These are phyloP conservation scores for Sequoia sempervirens DNA, from an alignment of 75 land plant species.

Conservation along the genomic window DNA sequence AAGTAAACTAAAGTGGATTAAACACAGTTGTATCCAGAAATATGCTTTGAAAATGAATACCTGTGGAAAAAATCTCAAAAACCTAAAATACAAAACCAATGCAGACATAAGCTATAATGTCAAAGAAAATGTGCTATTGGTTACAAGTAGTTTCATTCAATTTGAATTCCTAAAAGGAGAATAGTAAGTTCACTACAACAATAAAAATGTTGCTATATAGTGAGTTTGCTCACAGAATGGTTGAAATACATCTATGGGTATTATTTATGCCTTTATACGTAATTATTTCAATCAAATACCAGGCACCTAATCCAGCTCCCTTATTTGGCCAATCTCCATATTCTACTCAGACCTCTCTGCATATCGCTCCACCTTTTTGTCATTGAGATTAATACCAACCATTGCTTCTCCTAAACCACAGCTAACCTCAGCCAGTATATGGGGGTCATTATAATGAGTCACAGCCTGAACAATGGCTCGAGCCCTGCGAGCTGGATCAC, in stretches of 20 bases:
- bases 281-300: background rate
- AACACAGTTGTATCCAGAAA: too few species aligned
- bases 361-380: slow-evolving; percentile 77
- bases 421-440: slow-evolving; percentile 61
- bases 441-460: slow-evolving; percentile 72
- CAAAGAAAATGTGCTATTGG: background rate
- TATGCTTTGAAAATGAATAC: too few species aligned
- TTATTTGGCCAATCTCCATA: background rate
- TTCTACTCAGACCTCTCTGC: slow-evolving; percentile 67
- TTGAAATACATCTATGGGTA: background rate
- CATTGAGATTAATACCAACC: slow-evolving; percentile 88
- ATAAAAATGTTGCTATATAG: background rate
- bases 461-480: slow-evolving; percentile 72
- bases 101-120: background rate
- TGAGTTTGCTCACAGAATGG: background rate
- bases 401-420: slow-evolving; percentile 71
- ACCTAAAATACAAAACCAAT: background rate
- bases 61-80: too few species aligned
- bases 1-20: too few species aligned
- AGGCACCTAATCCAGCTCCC: background rate
- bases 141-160: background rate
- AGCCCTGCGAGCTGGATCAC: slow-evolving; percentile 69
- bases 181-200: background rate
- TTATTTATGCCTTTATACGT: background rate
- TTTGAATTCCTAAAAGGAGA: background rate